These are phyloP conservation scores for Ramaria sp. DNA, from an alignment of 768 basidiomycete genomes.

Conservation along the genomic window DNA sequence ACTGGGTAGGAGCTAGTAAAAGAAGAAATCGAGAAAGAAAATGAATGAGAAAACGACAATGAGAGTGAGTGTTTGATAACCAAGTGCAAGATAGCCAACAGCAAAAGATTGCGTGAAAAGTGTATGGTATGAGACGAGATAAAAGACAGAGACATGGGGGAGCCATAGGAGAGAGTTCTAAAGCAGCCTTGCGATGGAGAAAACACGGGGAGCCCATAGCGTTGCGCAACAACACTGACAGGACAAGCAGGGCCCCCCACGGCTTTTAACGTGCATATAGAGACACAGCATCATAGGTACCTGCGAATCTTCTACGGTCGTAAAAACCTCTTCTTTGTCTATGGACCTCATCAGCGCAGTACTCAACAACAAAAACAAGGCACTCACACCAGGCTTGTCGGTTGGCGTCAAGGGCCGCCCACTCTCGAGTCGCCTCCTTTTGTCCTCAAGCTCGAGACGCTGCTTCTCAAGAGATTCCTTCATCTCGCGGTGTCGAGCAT, in stretches of 20 bases:
- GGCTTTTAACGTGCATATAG: background rate
- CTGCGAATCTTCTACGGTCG: slow-evolving; percentile 35
- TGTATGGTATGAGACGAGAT: background rate
- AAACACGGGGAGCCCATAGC: background rate
- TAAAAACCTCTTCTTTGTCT: slow-evolving; percentile 67
- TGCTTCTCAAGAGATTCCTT: slow-evolving; percentile 99
- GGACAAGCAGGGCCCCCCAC: too few species aligned
- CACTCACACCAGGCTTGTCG: slow-evolving; percentile 74
- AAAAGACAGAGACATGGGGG: background rate
- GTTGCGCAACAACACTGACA: background rate
- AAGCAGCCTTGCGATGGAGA: background rate
- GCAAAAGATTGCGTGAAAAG: background rate
- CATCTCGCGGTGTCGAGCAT: slow-evolving; percentile 98
- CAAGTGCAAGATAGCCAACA: background rate
- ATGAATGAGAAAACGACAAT: slow-evolving; percentile 5
- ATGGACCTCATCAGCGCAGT: background rate
- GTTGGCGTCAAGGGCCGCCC: slow-evolving; percentile 85
- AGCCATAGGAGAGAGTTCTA: background rate
- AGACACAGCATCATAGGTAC: background rate
- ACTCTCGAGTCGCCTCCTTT: slow-evolving; percentile 92
- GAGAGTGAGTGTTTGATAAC: slow-evolving; percentile 1
- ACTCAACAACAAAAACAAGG: slow-evolving; percentile 12
- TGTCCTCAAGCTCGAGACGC: slow-evolving; percentile 89
- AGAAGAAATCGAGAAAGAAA: background rate
- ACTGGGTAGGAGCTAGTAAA: background rate